Conservation (phyloP, 2,329 filamentous ascomycete genomes). For the Pestalotiopsis sp. region DNA sequence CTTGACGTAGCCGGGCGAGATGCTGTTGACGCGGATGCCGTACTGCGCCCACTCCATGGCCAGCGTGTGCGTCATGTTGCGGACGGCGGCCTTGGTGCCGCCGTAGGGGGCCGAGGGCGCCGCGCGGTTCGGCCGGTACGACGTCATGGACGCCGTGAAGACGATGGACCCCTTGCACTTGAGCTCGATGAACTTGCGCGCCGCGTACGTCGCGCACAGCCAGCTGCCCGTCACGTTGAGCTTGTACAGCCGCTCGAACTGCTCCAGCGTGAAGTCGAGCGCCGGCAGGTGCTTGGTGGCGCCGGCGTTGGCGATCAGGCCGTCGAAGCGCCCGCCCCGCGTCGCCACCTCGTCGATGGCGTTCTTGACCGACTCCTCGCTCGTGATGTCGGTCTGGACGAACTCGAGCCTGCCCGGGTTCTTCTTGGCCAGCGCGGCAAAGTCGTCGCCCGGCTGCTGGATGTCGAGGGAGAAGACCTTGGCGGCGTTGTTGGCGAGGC, state of each 20-base stretch:
- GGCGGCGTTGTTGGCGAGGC: constrained; percentile 44
- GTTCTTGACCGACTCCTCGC: constrained; percentile 39
- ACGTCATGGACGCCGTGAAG: constrained; percentile 51
- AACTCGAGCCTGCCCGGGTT: constrained; percentile 45
- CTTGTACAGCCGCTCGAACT: constrained; percentile 43
- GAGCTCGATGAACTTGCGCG: constrained; percentile 41
- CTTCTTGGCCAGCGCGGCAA: constrained; percentile 39
- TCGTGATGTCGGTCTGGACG: constrained; percentile 48
- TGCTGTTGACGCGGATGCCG: constrained; percentile 47
- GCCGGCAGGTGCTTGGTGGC: constrained; percentile 48
- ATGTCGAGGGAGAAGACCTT: constrained; percentile 44
- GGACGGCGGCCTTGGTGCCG: constrained; percentile 45
- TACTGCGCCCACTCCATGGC: constrained; percentile 53
- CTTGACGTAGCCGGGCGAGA: constrained; percentile 46
- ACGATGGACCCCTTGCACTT: constrained; percentile 39
- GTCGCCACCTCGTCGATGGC: constrained; percentile 43
- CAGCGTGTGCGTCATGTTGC: constrained; percentile 41
- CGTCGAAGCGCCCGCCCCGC: constrained; percentile 42
- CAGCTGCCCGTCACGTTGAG: constrained; percentile 51
- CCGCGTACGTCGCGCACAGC: constrained; percentile 47
- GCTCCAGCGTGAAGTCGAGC: constrained; percentile 41
- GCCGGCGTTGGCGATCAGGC: constrained; percentile 42
- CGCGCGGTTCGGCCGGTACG: constrained; percentile 50
- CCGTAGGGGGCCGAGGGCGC: constrained; percentile 53
- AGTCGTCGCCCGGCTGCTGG: constrained; percentile 37